Evolutionary conservation across 495 filamentous ascomycete species (phyloP), one percentile per base, ranked within the genome.

Genomic region (Neurospora sp.): DNA sequence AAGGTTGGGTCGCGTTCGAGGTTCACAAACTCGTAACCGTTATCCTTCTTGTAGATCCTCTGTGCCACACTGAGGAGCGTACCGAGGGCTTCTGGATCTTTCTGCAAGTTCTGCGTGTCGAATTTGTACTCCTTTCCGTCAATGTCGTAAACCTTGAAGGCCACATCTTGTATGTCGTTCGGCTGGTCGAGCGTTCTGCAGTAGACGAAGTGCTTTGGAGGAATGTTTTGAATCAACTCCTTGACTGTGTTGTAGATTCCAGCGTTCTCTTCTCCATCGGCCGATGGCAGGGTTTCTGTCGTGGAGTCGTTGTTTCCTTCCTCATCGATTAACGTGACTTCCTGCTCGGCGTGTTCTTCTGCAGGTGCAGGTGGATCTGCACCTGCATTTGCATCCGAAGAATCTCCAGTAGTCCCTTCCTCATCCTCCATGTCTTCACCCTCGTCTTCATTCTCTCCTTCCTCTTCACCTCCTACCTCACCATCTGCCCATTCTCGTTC

Each of bases 91-190:
- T 16, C 12, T 27, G 10, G 0, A 1, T 22, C 10, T 0, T 35
- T 17, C 14, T 3, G 12, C 27, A 61, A 61, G 12, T 16, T 61
- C 27, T 10, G 22, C 6, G 53, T 61, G 53, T 61, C 10, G 27
- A 61, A 61, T 0, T 1, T 1, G 5, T 31, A 1, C 10, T 16
- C 4, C 0, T 4, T 1, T 12, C 14, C 14, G 1, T 61, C 12
- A 7, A 35, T 3, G 4, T 35, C 27, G 53, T 31, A 8, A 17
- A 4, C 53, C 53, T 61, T 17, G 27, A 61, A 61, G 53, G 53
- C 27, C 53, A 61, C 5, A 35, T 61, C 12, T 61, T 31, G 22
- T 61, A 16, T 61, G 27, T 61, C 53, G 14, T 35, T 12, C 1
- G 22, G 12, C 22, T 8, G 22, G 53, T 61, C 27, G 12, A 61